A percentile compares a stretch with the other conserved stretches of the same genome.
phyloP scores from a whole-genome alignment of 1,284 basidiomycete genomes.

The Entoloma clypeatum region DNA sequence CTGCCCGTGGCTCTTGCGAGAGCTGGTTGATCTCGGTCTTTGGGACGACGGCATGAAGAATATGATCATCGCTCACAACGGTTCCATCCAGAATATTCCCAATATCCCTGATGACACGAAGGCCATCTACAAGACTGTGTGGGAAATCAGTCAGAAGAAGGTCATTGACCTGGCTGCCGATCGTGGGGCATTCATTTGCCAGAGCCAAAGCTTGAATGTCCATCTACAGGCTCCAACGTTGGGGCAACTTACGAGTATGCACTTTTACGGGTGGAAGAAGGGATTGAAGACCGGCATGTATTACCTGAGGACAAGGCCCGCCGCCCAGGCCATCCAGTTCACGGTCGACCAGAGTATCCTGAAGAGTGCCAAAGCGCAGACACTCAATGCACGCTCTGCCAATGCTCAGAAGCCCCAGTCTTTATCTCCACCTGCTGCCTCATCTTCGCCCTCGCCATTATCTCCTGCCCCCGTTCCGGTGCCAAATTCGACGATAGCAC shows the following conservation, averaged over 20 bases:
- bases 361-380: conserved; percentile 65
- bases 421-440: conserved; percentile 31
- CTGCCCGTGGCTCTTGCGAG: conserved; percentile 96
- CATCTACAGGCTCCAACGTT: conserved; percentile 90
- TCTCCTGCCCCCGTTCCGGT: conserved; percentile 22
- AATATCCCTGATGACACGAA: conserved; percentile 88
- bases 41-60: conserved; percentile 99
- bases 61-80: conserved; percentile 96
- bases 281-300: conserved; percentile 99
- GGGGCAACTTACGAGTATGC: conserved; percentile 97
- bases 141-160: conserved; percentile 99
- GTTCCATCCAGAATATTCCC: conserved; percentile 90
- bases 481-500: conserved; percentile 18
- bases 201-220: conserved; percentile 89
- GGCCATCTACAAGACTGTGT: conserved; percentile 97
- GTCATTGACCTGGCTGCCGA: conserved; percentile 98
- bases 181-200: conserved; percentile 98
- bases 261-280: conserved; percentile 99
- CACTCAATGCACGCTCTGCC: conserved; percentile 33
- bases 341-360: conserved; percentile 86
- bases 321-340: conserved; percentile 97
- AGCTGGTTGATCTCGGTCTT: conserved; percentile 91
- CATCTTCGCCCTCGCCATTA: conserved; percentile 33
- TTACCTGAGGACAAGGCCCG: conserved; percentile 93
- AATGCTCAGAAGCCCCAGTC: conserved; percentile 18